Evolutionary conservation across 179 eudicot genomes (phyloP).

Genomic region (Patellifolia procumbens): DNA sequence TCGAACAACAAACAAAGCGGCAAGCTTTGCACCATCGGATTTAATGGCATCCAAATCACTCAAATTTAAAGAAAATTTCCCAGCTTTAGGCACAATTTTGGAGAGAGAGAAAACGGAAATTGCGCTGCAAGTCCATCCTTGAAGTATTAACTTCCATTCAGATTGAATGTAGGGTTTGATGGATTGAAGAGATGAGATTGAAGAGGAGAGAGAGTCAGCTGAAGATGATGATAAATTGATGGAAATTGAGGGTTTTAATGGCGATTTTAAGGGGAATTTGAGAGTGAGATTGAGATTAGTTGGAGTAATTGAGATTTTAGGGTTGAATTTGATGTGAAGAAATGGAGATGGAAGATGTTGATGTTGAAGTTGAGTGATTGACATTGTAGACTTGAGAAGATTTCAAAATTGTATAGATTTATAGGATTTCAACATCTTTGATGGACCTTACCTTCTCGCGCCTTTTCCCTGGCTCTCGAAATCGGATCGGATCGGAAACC

Average conservation of each 20-base stretch:
- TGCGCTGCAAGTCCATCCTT: neutral
- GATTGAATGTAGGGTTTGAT: constrained; percentile 66
- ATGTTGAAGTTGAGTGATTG: constrained; percentile 18
- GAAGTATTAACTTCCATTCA: too few species aligned
- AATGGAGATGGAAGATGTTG: constrained; percentile 12
- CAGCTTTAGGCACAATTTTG: too few species aligned
- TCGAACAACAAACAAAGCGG: constrained; percentile 47
- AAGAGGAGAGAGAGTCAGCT: constrained; percentile 10
- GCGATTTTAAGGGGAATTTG: constrained; percentile 15
- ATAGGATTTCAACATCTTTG: too few species aligned
- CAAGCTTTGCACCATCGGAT: constrained; percentile 48
- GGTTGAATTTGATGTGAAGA: constrained; percentile 20
- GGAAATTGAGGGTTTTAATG: constrained; percentile 7
- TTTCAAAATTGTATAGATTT: neutral
- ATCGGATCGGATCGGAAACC: too few species aligned
- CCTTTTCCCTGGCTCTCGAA: neutral
- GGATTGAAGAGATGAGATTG: neutral
- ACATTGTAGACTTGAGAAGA: neutral
- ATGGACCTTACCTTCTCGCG: constrained; percentile 5
- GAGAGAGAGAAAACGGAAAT: too few species aligned
- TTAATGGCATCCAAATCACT: neutral
- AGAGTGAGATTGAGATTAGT: constrained; percentile 14
- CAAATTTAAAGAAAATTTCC: too few species aligned
- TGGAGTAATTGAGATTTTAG: neutral
- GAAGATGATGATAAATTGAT: constrained; percentile 24